Evolutionary conservation across 306 rosid species (phyloP).

Genomic region (Trifolium fragiferum): DNA sequence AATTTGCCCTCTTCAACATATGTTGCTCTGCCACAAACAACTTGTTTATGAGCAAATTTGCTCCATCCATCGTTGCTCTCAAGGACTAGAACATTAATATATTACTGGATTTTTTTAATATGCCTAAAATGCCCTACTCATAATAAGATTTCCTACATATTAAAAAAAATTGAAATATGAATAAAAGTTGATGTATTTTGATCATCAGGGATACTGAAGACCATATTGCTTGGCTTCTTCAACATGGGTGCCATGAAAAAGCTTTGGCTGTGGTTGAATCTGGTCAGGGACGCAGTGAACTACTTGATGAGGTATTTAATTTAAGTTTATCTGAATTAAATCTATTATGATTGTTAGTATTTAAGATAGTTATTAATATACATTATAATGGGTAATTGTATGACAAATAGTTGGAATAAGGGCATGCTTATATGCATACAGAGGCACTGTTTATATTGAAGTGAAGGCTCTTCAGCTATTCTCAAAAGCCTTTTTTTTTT

Average conservation of each 20-base stretch:
- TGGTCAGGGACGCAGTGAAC: conserved; percentile 94
- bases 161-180: conserved; percentile 18
- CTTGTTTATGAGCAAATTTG: conserved; percentile 8
- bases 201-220: conserved; percentile 92
- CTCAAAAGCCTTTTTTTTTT: conserved; percentile 21
- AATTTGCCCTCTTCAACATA: conserved; percentile 7
- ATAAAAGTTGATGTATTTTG: conserved; percentile 42
- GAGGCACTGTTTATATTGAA: conserved; percentile 32
- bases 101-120: neutral
- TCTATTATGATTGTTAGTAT: conserved; percentile 20
- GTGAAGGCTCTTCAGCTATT: conserved; percentile 19
- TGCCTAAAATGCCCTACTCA: conserved; percentile 20
- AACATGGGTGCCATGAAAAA: conserved; percentile 95
- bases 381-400: conserved; percentile 2
- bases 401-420: conserved; percentile 20
- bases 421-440: conserved; percentile 7
- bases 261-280: conserved; percentile 98
- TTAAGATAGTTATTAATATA: conserved; percentile 28
- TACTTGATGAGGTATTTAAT: conserved; percentile 81
- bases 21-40: neutral
- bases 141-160: conserved; percentile 25
- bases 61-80: neutral
- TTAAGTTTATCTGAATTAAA: conserved; percentile 31
- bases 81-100: conserved; percentile 29
- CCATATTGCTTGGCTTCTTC: conserved; percentile 98